phyloP scores from a whole-genome alignment of 2,329 filamentous ascomycete species.

The Penicillium oxalicum region DNA sequence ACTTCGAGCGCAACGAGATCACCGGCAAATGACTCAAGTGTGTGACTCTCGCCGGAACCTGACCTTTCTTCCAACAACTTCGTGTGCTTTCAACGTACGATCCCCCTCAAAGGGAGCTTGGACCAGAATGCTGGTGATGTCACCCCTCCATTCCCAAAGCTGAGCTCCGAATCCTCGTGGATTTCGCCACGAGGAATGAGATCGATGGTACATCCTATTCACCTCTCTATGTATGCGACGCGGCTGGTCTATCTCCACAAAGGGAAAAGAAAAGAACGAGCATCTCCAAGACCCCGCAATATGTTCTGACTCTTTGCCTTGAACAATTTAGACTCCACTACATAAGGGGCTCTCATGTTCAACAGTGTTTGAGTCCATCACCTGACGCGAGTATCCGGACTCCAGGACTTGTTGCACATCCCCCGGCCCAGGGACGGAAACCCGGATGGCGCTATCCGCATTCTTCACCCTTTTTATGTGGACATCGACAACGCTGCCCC shows the following conservation, averaged over 20 bases:
- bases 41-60: too few relatives aligned
- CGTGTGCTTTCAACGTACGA: too few relatives aligned
- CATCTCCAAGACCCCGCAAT: too few relatives aligned
- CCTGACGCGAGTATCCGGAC: too few relatives aligned
- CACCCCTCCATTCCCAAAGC: background rate
- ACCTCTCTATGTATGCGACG: too few relatives aligned
- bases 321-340: background rate
- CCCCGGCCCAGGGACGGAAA: background rate
- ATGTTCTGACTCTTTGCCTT: too few relatives aligned
- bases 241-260: too few relatives aligned
- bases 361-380: too few relatives aligned
- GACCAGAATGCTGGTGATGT: background rate
- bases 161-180: constrained; percentile 1
- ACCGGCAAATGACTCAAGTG: too few relatives aligned
- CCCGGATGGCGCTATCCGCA: constrained; percentile 1
- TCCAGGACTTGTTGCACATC: background rate
- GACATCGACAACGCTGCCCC: background rate
- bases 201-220: background rate
- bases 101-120: background rate
- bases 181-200: constrained; percentile 1
- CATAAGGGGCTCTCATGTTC: background rate
- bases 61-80: too few relatives aligned
- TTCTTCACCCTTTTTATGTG: background rate
- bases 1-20: too few relatives aligned
- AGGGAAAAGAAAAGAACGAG: too few relatives aligned